Evolutionary conservation across 345 rosid species (phyloP).

Genomic region (Erucastrum elatum): DNA sequence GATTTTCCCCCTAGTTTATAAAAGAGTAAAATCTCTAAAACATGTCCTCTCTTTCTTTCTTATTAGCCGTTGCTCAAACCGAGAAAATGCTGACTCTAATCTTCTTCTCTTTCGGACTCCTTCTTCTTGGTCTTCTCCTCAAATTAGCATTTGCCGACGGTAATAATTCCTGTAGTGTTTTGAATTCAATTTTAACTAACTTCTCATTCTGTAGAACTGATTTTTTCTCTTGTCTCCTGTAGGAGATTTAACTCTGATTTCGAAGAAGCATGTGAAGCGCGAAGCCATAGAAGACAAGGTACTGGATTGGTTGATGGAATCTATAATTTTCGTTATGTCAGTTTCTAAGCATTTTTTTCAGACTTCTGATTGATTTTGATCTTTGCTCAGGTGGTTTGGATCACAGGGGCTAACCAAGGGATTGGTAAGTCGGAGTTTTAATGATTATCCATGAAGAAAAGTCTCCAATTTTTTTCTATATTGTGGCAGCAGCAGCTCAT

Average conservation of each 20-base stretch:
- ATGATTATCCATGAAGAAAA: neutral
- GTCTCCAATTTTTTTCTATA: neutral
- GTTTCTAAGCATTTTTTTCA: neutral
- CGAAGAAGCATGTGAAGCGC: slow-evolving; percentile 67
- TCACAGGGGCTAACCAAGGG: slow-evolving; percentile 96
- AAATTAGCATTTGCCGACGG: slow-evolving; percentile 67
- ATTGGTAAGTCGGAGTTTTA: slow-evolving; percentile 52
- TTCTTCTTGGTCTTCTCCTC: slow-evolving; percentile 41
- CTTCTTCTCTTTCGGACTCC: slow-evolving; percentile 38
- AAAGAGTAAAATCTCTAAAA: neutral
- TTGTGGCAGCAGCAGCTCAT: neutral
- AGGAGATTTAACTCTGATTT: slow-evolving; percentile 76
- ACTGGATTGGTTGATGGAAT: neutral
- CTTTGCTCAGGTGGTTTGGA: slow-evolving; percentile 70
- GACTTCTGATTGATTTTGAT: slow-evolving; percentile 13
- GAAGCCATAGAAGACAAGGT: slow-evolving; percentile 84
- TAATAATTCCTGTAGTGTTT: slow-evolving; percentile 15
- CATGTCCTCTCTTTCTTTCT: neutral
- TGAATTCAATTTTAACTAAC: neutral
- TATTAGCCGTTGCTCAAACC: neutral
- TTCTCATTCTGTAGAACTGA: neutral
- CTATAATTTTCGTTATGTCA: neutral
- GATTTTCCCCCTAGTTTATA: neutral
- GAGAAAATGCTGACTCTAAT: slow-evolving; percentile 42
- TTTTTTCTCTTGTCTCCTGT: neutral